These are phyloP conservation scores for Violaceomyces palustris DNA, from an alignment of 1,284 basidiomycete species.

Conservation along the genomic window DNA sequence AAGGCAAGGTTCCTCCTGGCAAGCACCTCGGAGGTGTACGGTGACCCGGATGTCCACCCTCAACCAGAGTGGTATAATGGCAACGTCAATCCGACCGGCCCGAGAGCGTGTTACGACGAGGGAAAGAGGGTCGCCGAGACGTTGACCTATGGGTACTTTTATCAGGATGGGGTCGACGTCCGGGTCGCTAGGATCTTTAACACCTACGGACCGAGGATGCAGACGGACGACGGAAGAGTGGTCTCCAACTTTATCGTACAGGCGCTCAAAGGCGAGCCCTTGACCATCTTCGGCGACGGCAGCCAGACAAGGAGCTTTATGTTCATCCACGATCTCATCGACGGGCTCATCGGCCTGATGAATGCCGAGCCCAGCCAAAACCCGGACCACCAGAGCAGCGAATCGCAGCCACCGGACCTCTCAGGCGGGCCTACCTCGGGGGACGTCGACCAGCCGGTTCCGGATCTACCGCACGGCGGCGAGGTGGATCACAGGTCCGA, in stretches of 20 bases:
- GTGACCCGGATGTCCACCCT: slow-evolving; percentile 92
- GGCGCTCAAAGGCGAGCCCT: slow-evolving; percentile 86
- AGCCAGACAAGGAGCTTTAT: slow-evolving; percentile 87
- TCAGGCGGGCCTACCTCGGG: too few relatives aligned
- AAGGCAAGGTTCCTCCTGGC: slow-evolving; percentile 94
- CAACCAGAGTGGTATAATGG: slow-evolving; percentile 66
- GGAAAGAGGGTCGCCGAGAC: slow-evolving; percentile 55
- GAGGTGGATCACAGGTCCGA: slow-evolving; percentile 10
- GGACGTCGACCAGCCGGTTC: too few relatives aligned
- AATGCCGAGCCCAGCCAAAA: slow-evolving; percentile 26
- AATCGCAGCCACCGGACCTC: too few relatives aligned
- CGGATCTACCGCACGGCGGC: too few relatives aligned
- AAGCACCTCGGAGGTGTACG: slow-evolving; percentile 95
- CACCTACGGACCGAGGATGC: slow-evolving; percentile 61
- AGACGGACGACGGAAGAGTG: slow-evolving; percentile 89
- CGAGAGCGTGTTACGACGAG: slow-evolving; percentile 96
- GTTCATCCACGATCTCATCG: slow-evolving; percentile 61
- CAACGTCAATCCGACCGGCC: slow-evolving; percentile 94
- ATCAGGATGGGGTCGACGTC: slow-evolving; percentile 90
- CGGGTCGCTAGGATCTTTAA: slow-evolving; percentile 44
- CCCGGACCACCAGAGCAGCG: too few relatives aligned
- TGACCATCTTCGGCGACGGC: slow-evolving; percentile 96
- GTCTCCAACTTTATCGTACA: slow-evolving; percentile 98
- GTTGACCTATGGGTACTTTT: slow-evolving; percentile 61
- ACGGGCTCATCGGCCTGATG: slow-evolving; percentile 53